Evolutionary conservation across 306 rosid genomes (phyloP).

Genomic region (Echinosophora koreensis): DNA sequence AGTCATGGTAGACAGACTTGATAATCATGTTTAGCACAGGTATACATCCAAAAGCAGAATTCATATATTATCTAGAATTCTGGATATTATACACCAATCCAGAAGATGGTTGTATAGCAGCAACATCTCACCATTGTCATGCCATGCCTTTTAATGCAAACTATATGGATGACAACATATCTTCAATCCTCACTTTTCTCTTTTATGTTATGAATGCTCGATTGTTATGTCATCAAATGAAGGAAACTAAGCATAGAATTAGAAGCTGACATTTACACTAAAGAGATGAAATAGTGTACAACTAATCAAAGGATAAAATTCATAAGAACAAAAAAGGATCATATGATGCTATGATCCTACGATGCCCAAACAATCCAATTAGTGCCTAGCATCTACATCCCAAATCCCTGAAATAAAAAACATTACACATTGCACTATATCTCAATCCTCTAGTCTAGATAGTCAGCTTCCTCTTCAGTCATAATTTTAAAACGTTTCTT

Average conservation of each 20-base stretch:
- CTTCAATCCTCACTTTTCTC: slow-evolving; percentile 18
- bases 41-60: not conserved
- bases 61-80: not conserved
- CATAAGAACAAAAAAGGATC: not conserved
- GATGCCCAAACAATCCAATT: not conserved
- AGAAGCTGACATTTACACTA: not conserved
- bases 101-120: not conserved
- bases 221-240: not conserved
- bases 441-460: not conserved
- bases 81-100: slow-evolving; percentile 22
- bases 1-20: slow-evolving; percentile 30
- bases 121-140: slow-evolving; percentile 15
- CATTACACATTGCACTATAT: not conserved
- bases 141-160: slow-evolving; percentile 29
- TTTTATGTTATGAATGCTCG: not conserved
- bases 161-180: slow-evolving; percentile 11
- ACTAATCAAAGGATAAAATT: not conserved
- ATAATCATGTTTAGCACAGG: slow-evolving; percentile 17
- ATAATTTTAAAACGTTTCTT: not conserved
- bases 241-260: not conserved
- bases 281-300: not conserved
- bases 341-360: not conserved
- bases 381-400: not conserved
- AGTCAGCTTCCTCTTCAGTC: not conserved
- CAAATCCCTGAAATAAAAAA: too few species aligned